Conservation (phyloP, 257 asterid species). For the Capsicum baccatum region DNA sequence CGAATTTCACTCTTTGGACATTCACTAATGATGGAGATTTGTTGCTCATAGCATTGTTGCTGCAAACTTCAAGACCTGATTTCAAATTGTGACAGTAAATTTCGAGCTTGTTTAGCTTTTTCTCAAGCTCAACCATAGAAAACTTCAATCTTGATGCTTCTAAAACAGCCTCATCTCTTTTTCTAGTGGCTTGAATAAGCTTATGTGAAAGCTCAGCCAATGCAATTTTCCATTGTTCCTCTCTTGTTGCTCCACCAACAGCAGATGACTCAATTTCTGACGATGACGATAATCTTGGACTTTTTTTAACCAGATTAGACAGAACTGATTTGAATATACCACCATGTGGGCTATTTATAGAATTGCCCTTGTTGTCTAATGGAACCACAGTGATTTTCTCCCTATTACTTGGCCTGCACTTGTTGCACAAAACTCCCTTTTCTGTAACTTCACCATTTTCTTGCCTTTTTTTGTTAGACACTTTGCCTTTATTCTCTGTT, state of each 20-base stretch:
- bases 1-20: slow-evolving; percentile 46
- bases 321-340: slow-evolving; percentile 66
- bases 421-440: slow-evolving; percentile 74
- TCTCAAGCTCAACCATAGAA: slow-evolving; percentile 91
- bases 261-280: slow-evolving; percentile 45
- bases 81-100: slow-evolving; percentile 79
- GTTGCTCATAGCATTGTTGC: slow-evolving; percentile 19
- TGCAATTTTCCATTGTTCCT: slow-evolving; percentile 81
- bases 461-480: slow-evolving; percentile 44
- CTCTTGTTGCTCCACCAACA: slow-evolving; percentile 31
- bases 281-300: slow-evolving; percentile 54
- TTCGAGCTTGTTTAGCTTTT: slow-evolving; percentile 85
- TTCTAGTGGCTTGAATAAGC: slow-evolving; percentile 70
- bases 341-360: slow-evolving; percentile 68
- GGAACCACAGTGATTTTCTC: slow-evolving; percentile 76
- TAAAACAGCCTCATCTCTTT: slow-evolving; percentile 79
- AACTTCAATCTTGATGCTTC: slow-evolving; percentile 83
- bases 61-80: slow-evolving; percentile 71
- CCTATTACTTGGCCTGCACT: slow-evolving; percentile 78
- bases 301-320: slow-evolving; percentile 62
- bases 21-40: slow-evolving; percentile 40
- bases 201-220: slow-evolving; percentile 85
- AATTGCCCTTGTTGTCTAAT: slow-evolving; percentile 47
- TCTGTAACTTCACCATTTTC: slow-evolving; percentile 27
- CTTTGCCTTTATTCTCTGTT: slow-evolving; percentile 36